Evolutionary conservation across 805 yeast genomes (phyloP), one percentile per base, ranked within the genome.

Genomic region (Spathaspora boniae): DNA sequence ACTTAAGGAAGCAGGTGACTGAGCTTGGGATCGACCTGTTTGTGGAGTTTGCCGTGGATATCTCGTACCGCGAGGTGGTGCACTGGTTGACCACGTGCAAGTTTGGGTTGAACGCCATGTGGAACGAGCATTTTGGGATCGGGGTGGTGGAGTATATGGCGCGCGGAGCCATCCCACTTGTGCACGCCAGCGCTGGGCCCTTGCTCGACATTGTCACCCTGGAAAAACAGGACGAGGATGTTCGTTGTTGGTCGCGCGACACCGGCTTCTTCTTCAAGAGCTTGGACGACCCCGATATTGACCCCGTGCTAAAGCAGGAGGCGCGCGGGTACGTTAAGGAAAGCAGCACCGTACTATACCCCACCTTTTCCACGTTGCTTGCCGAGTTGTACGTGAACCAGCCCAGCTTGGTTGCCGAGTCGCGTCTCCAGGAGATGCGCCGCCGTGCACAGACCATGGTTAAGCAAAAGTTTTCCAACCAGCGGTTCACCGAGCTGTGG

Each of bases 81-180:
- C 51, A 61, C 19, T 70, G 76, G 36, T 65, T 94, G 22, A 48
- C 63, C 9, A 62, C 57, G 9, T 74, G 87, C 3, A 74, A 79
- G 17, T 79, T 77, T 50, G 98, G 98, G 4, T 66, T 93, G 26
- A 91, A 93, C 51, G 88, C 95, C 20, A 93, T 93, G 99, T 93
- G 98, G 98, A 93, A 93, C 60, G 99, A 93, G 65, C 99, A 93
- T 64, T 93, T 93, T 58, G 99, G 99, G 14, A 93, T 93, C 50
- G 91, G 96, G 1, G 91, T 93, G 4, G 98, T 93, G 6, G 99
- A 93, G 58, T 86, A 88, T 54, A 68, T 85, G 63, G 81, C 91
- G 2, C 74, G 84, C 36, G 98, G 97, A 0, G 71, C 83, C 18
- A 76, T 93, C 12, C 97, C 98, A 1, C 63, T 93, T 2, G 93